Base-by-base conservation (phyloP, 1,284 basidiomycete species). In the Apiotrichum veenhuisii region DNA sequence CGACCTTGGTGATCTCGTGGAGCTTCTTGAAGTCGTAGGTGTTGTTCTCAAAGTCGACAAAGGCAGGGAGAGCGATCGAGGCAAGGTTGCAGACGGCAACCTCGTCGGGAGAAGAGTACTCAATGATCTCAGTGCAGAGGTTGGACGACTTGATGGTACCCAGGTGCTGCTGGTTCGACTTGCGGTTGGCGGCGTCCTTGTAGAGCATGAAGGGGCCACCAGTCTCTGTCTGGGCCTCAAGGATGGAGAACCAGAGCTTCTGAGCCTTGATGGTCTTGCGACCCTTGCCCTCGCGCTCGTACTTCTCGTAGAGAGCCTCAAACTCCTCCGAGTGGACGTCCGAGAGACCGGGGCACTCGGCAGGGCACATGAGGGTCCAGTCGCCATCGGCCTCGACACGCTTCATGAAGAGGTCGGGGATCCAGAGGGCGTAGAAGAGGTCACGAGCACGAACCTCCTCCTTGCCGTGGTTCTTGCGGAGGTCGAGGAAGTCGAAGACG, bases 121-220 rank as follows among this genome's bases (percentile, higher is more conserved):
- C 92, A 76, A 99, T 90, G 75, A 99, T 98, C 78, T 99, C 96
- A 14, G 95, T 98, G 82, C 96, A 99, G 44, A 99, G 81, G 78
- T 99, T 98, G 58, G 95, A 98, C 7, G 91, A 96, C 82, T 98
- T 98, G 87, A 99, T 98, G 20, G 91, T 96, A 49, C 96, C 96
- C 40, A 98, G 84, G 78, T 99, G 97, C 81, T 95, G 88, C 79
- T 99, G 96, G 81, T 99, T 99, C 38, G 92, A 95, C 79, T 97
- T 97, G 67, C 82, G 87, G 74, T 93, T 94, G 54, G 87, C 85
- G 36, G 87, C 82, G 72, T 94, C 89, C 81, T 99, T 99, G 84
- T 98, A 99, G 46, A 92, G 81, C 88, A 98, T 98, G 82, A 97
- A 99, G 5, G 96, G 96, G 37, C 87, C 89, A 63, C 96, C 96